Evolutionary conservation across 495 filamentous ascomycete genomes (phyloP).

Genomic region (Tuber melanosporum): DNA sequence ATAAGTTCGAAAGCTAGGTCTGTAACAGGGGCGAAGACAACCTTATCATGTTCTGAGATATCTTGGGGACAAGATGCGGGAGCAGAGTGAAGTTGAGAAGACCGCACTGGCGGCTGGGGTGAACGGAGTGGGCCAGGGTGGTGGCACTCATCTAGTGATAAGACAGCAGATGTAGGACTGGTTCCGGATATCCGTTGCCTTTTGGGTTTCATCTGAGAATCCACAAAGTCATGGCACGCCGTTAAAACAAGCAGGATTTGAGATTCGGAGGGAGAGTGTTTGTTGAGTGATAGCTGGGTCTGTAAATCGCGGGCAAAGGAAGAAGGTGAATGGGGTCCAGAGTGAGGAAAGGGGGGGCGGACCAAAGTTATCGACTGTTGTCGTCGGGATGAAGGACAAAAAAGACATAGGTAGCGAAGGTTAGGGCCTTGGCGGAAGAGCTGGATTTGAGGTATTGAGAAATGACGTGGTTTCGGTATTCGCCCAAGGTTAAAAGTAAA

Average conservation of each 20-base stretch:
- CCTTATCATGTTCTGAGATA: background rate
- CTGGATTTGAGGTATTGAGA: background rate
- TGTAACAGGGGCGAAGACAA: constrained; percentile 48
- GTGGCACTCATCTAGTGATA: constrained; percentile 50
- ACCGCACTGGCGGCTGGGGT: background rate
- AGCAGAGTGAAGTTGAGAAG: background rate
- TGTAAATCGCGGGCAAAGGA: background rate
- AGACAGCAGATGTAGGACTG: constrained; percentile 49
- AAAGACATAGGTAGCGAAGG: background rate
- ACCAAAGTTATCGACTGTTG: background rate
- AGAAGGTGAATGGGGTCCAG: background rate
- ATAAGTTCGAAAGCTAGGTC: constrained; percentile 58
- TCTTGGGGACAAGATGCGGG: background rate
- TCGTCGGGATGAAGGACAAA: background rate
- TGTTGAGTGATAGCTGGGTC: constrained; percentile 7
- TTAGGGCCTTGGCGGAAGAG: background rate
- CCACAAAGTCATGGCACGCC: constrained; percentile 47
- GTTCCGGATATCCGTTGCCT: constrained; percentile 33
- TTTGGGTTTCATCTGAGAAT: constrained; percentile 37
- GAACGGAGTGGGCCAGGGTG: constrained; percentile 3
- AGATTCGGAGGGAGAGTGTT: constrained; percentile 19
- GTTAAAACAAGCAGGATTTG: constrained; percentile 46
- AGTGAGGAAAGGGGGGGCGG: background rate
- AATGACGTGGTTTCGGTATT: background rate
- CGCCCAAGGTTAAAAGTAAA: background rate